Evolutionary conservation across 176 grass and related monocot genomes (phyloP).

Genomic region (Microstegium vimineum): DNA sequence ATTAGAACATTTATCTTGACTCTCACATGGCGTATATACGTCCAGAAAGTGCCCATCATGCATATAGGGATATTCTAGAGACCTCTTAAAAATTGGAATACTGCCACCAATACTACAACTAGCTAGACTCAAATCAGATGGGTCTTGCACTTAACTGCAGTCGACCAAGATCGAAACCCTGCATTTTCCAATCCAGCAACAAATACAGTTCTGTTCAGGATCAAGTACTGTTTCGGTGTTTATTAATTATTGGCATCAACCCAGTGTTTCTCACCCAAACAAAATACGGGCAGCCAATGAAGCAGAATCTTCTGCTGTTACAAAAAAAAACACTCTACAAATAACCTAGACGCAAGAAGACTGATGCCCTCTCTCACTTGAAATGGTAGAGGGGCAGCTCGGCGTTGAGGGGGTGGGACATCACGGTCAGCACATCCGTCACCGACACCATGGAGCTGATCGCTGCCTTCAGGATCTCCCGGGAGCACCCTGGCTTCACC

Average conservation of each 20-base stretch:
- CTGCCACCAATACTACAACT: background rate
- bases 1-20: too few species aligned
- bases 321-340: slow-evolving; percentile 12
- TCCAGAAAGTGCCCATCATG: too few species aligned
- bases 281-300: slow-evolving; percentile 1
- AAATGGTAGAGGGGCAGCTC: slow-evolving; percentile 57
- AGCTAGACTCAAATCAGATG: background rate
- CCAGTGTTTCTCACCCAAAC: background rate
- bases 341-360: background rate
- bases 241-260: slow-evolving; percentile 29
- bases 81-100: too few species aligned
- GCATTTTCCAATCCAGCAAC: background rate
- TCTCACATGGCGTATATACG: too few species aligned
- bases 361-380: slow-evolving; percentile 18
- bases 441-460: slow-evolving; percentile 51
- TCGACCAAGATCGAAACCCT: background rate
- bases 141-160: background rate
- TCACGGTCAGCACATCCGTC: slow-evolving; percentile 48
- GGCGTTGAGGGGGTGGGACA: slow-evolving; percentile 53
- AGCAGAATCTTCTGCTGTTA: background rate
- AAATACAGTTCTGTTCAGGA: background rate
- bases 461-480: slow-evolving; percentile 46
- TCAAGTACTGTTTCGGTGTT: slow-evolving; percentile 7
- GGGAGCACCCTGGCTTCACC: slow-evolving; percentile 55
- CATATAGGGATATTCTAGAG: too few species aligned